Conservation (phyloP, 352 stramenopile species). For the Phytopythium mirpurense region DNA sequence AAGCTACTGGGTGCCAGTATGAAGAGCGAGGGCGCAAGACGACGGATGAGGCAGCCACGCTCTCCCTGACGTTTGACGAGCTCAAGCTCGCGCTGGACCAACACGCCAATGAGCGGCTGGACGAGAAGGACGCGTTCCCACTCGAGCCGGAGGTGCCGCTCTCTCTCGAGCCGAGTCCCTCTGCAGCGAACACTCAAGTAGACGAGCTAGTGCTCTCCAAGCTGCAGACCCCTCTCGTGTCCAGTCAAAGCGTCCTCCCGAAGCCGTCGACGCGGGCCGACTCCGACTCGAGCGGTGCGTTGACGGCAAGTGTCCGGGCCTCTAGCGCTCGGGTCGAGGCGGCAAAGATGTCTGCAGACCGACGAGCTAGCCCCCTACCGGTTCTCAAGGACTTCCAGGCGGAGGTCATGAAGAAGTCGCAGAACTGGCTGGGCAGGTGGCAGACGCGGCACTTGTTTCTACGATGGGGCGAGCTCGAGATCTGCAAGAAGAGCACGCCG, state of each 20-base stretch:
- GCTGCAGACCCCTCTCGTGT: slow-evolving; percentile 7
- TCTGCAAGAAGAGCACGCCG: slow-evolving; percentile 30
- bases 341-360: neutral
- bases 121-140: slow-evolving; percentile 29
- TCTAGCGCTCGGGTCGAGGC: slow-evolving; percentile 1
- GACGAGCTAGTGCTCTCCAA: slow-evolving; percentile 15
- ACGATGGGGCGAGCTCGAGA: slow-evolving; percentile 50
- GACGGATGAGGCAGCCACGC: neutral
- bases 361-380: neutral
- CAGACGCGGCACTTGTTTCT: slow-evolving; percentile 37
- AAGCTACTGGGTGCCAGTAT: neutral
- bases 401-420: slow-evolving; percentile 61
- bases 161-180: neutral
- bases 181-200: slow-evolving; percentile 2
- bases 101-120: slow-evolving; percentile 27
- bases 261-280: neutral
- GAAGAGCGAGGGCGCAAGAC: neutral
- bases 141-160: slow-evolving; percentile 20
- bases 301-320: neutral
- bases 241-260: neutral
- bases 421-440: slow-evolving; percentile 63
- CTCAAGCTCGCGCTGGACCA: slow-evolving; percentile 36
- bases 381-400: slow-evolving; percentile 38
- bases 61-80: slow-evolving; percentile 21
- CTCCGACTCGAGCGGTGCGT: neutral